A percentile compares a stretch with the other conserved stretches of the same genome.
Conservation (phyloP, 73 alveolate species). For the Blepharisma stoltei region DNA sequence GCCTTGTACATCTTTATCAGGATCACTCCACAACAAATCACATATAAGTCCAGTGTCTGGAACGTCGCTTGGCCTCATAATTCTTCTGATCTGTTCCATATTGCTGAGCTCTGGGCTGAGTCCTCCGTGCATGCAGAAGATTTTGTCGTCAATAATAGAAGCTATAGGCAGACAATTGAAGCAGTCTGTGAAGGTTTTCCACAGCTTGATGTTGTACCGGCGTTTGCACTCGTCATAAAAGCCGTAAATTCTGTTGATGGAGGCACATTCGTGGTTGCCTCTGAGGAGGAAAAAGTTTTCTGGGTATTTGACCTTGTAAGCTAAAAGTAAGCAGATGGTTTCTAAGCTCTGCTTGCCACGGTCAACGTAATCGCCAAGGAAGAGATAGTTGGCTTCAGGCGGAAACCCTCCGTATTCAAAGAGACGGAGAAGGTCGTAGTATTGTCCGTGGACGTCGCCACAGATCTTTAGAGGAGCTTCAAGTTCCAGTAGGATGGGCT, state of each 20-base stretch:
- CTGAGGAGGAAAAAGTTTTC: conserved; percentile 85
- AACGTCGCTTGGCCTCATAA: conserved; percentile 98
- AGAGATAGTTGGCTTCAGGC: conserved; percentile 64
- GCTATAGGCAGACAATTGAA: conserved; percentile 96
- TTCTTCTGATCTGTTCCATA: conserved; percentile 88
- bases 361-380: conserved; percentile 97
- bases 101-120: conserved; percentile 86
- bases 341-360: conserved; percentile 95
- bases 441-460: conserved; percentile 90
- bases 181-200: conserved; percentile 92
- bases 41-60: conserved; percentile 95
- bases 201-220: conserved; percentile 87
- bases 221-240: conserved; percentile 96
- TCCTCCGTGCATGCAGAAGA: conserved; percentile 96
- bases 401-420: conserved; percentile 91
- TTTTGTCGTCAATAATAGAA: conserved; percentile 92
- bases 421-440: conserved; percentile 79
- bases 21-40: conserved; percentile 91
- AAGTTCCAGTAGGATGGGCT: conserved; percentile 40
- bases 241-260: conserved; percentile 94
- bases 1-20: conserved; percentile 86
- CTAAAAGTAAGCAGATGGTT: conserved; percentile 74
- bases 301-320: conserved; percentile 90
- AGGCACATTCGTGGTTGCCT: conserved; percentile 98
- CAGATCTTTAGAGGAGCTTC: conserved; percentile 77